Evolutionary conservation across 2,329 filamentous ascomycete species (phyloP).

Genomic region (Fusarium tjaetaba): DNA sequence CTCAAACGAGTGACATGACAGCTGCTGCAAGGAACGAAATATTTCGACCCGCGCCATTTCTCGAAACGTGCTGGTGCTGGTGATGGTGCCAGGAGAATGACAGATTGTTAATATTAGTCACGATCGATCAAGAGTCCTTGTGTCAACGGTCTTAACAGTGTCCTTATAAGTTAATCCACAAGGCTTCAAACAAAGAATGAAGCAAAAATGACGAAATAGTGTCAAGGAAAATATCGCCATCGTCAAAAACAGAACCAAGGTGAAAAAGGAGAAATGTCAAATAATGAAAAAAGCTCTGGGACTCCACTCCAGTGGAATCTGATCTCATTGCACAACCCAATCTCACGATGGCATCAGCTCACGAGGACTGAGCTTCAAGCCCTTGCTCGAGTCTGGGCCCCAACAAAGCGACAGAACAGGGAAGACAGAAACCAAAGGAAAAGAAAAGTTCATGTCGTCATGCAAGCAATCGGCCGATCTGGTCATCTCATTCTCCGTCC

Average conservation of each 20-base stretch:
- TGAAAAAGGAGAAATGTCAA: not conserved
- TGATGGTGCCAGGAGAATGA: slow-evolving; percentile 4
- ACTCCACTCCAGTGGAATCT: slow-evolving; percentile 31
- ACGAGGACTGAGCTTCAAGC: slow-evolving; percentile 22
- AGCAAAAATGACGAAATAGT: slow-evolving; percentile 12
- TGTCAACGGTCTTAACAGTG: slow-evolving; percentile 5
- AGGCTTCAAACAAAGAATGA: not conserved
- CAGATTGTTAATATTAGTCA: not conserved
- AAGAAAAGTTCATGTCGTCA: slow-evolving; percentile 35
- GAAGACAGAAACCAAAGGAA: not conserved
- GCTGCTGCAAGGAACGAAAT: slow-evolving; percentile 30
- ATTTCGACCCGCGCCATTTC: slow-evolving; percentile 12
- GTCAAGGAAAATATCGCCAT: slow-evolving; percentile 3
- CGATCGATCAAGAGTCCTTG: not conserved
- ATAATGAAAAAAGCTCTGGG: not conserved
- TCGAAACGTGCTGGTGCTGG: slow-evolving; percentile 36
- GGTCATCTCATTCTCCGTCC: slow-evolving; percentile 17
- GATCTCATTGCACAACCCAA: slow-evolving; percentile 39
- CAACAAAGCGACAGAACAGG: not conserved
- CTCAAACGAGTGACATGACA: slow-evolving; percentile 19
- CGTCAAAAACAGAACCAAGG: not conserved
- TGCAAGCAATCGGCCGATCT: slow-evolving; percentile 39
- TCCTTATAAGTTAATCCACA: not conserved
- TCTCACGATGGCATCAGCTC: slow-evolving; percentile 43
- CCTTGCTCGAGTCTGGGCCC: slow-evolving; percentile 8